These are phyloP conservation scores for Salix udensis DNA, from an alignment of 345 rosid species.

Conservation along the genomic window DNA sequence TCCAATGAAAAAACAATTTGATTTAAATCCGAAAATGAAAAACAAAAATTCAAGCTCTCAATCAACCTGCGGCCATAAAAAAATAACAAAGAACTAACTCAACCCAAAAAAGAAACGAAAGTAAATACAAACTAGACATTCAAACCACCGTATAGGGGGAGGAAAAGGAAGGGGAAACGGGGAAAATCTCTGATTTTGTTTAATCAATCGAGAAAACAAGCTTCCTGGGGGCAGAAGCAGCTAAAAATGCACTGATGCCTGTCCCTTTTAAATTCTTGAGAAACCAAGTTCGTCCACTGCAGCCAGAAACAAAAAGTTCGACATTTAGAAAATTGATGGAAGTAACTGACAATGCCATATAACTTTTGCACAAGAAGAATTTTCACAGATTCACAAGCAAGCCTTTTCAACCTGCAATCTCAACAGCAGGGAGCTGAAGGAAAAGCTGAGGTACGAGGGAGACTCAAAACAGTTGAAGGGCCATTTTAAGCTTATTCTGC, in stretches of 20 bases:
- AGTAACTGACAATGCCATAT: not conserved
- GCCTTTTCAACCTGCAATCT: constrained; percentile 38
- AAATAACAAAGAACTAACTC: constrained; percentile 41
- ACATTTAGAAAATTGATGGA: constrained; percentile 8
- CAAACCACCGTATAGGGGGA: constrained; percentile 13
- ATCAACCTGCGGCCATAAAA: constrained; percentile 45
- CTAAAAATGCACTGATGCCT: constrained; percentile 82
- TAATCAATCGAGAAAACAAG: constrained; percentile 26
- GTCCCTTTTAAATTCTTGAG: constrained; percentile 51
- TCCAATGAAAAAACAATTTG: constrained; percentile 14
- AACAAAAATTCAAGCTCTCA: constrained; percentile 54
- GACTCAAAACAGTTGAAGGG: constrained; percentile 69
- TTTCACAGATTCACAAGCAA: constrained; percentile 29
- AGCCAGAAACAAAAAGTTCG: constrained; percentile 8
- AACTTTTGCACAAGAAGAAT: constrained; percentile 10
- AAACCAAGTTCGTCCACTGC: constrained; percentile 37
- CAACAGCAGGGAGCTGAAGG: constrained; percentile 26
- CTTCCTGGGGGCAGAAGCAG: constrained; percentile 82
- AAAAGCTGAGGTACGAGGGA: constrained; percentile 20
- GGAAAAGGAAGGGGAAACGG: not conserved
- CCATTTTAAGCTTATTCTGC: constrained; percentile 96
- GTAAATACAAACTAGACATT: constrained; percentile 6
- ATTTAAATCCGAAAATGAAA: constrained; percentile 6
- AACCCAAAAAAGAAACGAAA: constrained; percentile 13
- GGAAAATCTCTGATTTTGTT: constrained; percentile 15